These are phyloP conservation scores for Yamadazyma mexicana DNA, from an alignment of 1,139 yeast species.

Conservation along the genomic window DNA sequence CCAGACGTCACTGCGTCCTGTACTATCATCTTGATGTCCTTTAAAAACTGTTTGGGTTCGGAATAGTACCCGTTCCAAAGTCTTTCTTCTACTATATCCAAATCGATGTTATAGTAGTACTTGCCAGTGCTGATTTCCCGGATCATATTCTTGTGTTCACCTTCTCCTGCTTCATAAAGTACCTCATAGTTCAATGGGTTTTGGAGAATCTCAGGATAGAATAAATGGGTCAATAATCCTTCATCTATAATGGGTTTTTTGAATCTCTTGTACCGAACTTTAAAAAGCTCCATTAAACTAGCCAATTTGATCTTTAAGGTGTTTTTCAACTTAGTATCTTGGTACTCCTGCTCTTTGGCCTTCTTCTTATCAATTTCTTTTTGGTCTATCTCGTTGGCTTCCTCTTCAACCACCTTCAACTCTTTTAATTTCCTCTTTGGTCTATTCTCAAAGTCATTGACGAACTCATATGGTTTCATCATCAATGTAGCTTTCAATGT, in stretches of 20 bases:
- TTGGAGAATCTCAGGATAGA: constrained; percentile 54
- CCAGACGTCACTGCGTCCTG: constrained; percentile 72
- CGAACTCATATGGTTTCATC: constrained; percentile 66
- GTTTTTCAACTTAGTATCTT: constrained; percentile 82
- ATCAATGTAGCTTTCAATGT: constrained; percentile 54
- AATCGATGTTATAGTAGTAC: constrained; percentile 80
- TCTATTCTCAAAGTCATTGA: constrained; percentile 51
- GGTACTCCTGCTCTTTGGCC: constrained; percentile 56
- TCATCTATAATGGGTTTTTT: constrained; percentile 90
- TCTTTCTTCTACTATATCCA: constrained; percentile 91
- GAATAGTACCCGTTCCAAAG: constrained; percentile 96
- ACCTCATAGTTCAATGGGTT: constrained; percentile 45
- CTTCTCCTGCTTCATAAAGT: constrained; percentile 57
- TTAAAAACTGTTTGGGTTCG: constrained; percentile 86
- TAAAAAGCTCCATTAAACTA: constrained; percentile 86
- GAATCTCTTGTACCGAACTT: constrained; percentile 82
- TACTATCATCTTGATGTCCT: constrained; percentile 81
- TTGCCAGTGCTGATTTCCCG: constrained; percentile 74
- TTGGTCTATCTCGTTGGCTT: constrained; percentile 10
- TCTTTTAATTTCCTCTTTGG: constrained; percentile 49
- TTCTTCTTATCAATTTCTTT: constrained; percentile 27
- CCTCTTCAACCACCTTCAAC: constrained; percentile 28
- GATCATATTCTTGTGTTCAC: constrained; percentile 62
- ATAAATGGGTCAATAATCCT: constrained; percentile 65
- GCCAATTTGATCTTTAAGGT: constrained; percentile 81